Evolutionary conservation across 108 stramenopile species (phyloP).

Genomic region (Conticribra weissflogii): DNA sequence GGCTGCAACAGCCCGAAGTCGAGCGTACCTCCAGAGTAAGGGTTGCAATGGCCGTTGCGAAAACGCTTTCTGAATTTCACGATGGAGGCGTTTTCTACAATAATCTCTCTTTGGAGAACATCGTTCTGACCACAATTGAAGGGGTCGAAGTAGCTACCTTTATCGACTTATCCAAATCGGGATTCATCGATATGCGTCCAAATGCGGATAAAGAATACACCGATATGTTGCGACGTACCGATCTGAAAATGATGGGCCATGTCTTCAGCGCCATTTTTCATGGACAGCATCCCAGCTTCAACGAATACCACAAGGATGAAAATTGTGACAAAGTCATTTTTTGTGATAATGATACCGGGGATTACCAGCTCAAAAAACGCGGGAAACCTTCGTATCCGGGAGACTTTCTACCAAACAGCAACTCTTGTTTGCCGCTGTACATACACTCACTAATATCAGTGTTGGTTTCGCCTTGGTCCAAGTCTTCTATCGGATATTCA

Average conservation of each 20-base stretch:
- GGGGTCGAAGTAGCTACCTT: background rate
- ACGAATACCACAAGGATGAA: background rate
- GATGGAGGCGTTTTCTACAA: conserved; percentile 15
- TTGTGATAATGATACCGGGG: no score
- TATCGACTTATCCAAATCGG: background rate
- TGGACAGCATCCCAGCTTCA: background rate
- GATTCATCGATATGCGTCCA: background rate
- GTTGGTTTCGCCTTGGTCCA: no score
- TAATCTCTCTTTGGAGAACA: background rate
- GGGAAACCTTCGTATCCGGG: background rate
- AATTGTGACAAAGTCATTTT: background rate
- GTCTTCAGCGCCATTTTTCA: background rate
- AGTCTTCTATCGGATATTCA: background rate
- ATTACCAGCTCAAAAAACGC: background rate
- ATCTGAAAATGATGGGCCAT: background rate
- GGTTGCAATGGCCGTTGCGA: conserved; percentile 8
- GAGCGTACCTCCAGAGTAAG: background rate
- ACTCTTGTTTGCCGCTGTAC: background rate
- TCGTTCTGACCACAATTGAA: background rate
- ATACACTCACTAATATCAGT: background rate
- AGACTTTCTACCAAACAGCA: no score
- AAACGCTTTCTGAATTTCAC: conserved; percentile 12
- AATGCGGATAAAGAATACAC: no score
- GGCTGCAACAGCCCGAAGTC: conserved; percentile 8
- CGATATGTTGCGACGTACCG: no score